Evolutionary conservation across 768 basidiomycete genomes (phyloP), one percentile per base, ranked within the genome.

Genomic region (Tephrocybe sp.): DNA sequence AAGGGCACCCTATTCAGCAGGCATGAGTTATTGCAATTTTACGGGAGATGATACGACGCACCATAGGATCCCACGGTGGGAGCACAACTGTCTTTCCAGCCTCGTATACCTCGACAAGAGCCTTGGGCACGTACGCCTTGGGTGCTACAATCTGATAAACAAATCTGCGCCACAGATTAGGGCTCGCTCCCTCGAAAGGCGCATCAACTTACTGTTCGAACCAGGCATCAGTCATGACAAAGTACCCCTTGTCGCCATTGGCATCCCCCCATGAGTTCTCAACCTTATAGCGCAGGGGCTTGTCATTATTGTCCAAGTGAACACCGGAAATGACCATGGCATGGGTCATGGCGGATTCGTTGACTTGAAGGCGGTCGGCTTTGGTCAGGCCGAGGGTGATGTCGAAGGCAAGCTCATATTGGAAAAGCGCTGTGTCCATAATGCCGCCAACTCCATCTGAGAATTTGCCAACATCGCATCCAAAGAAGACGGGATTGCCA

Each of bases 281-380:
- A 17, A 98, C 91, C 70, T 93, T 92, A 80, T 93, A 98, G n/a
- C 93, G 80, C 17, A 95, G 69, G 0, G 93, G 86, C 51, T 80
- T 82, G 46, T 91, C 92, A 2, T 73, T 68, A 38, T 62, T 53
- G 62, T 95, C 93, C 43, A 97, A 73, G 64, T 98, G 95, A 15
- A 95, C 95, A 15, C 82, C 95, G 15, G 89, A 86, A 65, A 98
- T 95, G 37, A 96, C 92, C 91, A 93, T 90, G 2, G 93, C 93
- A 65, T 98, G 95, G 1, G 94, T 98, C 94, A 97, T 96, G 26
- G 86, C 67, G 0, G 88, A 90, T 61, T 98, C 94, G 47, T 84
- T 83, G 17, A 85, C 85, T 61, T 85, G 81, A 32, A 98, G 75
- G 11, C 95, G 81, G 62, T 95, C 79, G 0, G 90, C 90, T 68